phyloP scores from a whole-genome alignment of 768 basidiomycete species.

The Rhodotorula kratochvilovae region DNA sequence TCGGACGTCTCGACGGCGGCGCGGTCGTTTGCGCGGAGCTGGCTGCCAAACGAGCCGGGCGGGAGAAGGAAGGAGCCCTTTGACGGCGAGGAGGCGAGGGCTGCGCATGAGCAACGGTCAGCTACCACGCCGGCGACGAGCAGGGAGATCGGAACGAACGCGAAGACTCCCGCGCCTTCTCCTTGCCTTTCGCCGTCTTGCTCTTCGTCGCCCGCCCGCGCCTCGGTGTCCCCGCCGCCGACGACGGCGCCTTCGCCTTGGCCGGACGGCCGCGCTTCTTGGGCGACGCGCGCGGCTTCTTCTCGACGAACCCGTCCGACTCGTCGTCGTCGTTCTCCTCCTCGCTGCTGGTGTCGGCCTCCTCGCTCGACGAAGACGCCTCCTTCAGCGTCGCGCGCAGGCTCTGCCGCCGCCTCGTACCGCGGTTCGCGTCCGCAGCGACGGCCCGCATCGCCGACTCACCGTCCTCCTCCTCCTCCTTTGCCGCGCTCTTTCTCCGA shows the following conservation, averaged over 20 bases:
- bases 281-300: not conserved
- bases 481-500: not conserved
- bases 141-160: not conserved
- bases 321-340: not conserved
- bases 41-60: constrained; percentile 8
- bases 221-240: not conserved
- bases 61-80: not conserved
- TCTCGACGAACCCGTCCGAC: not conserved
- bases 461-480: not conserved
- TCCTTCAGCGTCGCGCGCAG: not conserved
- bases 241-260: not conserved
- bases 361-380: not conserved
- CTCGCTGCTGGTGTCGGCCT: not conserved
- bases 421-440: not conserved
- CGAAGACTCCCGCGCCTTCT: not conserved
- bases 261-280: not conserved
- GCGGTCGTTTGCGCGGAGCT: not conserved
- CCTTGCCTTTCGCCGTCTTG: not conserved
- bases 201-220: not conserved
- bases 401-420: not conserved
- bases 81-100: not conserved
- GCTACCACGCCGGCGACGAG: too few species aligned
- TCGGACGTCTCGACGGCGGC: not conserved
- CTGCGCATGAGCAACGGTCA: not conserved
- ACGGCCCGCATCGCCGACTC: not conserved